Conservation (phyloP, 495 filamentous ascomycete genomes). For the Zalerion maritima region DNA sequence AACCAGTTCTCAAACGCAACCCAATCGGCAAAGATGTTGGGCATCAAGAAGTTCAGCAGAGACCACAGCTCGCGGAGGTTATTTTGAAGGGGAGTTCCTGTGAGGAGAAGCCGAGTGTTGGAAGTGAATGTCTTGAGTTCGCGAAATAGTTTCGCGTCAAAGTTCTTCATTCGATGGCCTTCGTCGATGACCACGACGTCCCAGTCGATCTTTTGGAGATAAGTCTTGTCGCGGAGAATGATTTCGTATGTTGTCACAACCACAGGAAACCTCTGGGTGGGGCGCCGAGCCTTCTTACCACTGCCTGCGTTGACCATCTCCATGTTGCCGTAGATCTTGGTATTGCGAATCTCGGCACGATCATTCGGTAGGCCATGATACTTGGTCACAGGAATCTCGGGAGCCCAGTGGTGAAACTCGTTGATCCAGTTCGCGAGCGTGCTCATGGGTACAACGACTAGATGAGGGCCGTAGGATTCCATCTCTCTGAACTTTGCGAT, state of each 20-base stretch:
- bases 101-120: slow-evolving; percentile 80
- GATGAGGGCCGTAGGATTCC: slow-evolving; percentile 71
- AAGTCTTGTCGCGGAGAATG: slow-evolving; percentile 75
- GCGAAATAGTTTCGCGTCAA: slow-evolving; percentile 80
- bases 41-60: slow-evolving; percentile 81
- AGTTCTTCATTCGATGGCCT: slow-evolving; percentile 94
- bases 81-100: slow-evolving; percentile 90
- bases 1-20: slow-evolving; percentile 90
- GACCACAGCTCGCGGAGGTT: slow-evolving; percentile 95
- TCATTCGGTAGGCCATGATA: slow-evolving; percentile 75
- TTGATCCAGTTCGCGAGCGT: slow-evolving; percentile 95
- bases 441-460: slow-evolving; percentile 81
- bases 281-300: no score
- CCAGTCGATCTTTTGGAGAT: slow-evolving; percentile 71
- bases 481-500: slow-evolving; percentile 81
- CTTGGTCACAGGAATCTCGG: slow-evolving; percentile 67
- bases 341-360: slow-evolving; percentile 53
- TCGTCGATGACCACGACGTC: slow-evolving; percentile 97
- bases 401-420: slow-evolving; percentile 83
- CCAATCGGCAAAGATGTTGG: slow-evolving; percentile 79
- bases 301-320: slow-evolving; percentile 38
- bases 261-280: slow-evolving; percentile 60
- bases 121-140: slow-evolving; percentile 79
- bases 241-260: slow-evolving; percentile 94
- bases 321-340: slow-evolving; percentile 39